Percentiles rank a stretch among this genome's conserved stretches.
These are phyloP conservation scores for Hortaea werneckii DNA, from an alignment of 2,329 filamentous ascomycete genomes.

Conservation along the genomic window DNA sequence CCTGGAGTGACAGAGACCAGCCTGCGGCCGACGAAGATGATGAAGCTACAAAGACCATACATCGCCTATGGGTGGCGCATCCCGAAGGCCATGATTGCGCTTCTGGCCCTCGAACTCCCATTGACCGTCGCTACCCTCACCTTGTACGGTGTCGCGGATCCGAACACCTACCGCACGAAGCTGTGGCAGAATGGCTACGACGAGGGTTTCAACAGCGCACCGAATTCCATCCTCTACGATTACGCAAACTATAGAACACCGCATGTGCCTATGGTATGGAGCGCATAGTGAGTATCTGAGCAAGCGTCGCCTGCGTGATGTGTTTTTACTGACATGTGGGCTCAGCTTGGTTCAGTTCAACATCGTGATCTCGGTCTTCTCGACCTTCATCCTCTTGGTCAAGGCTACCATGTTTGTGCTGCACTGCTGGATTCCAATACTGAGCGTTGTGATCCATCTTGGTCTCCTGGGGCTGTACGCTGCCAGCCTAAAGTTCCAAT, in stretches of 20 bases:
- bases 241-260: conserved; percentile 60
- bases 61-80: conserved; percentile 46
- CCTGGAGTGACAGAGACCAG: neutral
- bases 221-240: conserved; percentile 58
- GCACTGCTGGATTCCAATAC: conserved; percentile 51
- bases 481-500: conserved; percentile 59
- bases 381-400: conserved; percentile 63
- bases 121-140: conserved; percentile 57
- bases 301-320: too few species aligned
- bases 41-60: neutral
- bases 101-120: conserved; percentile 57
- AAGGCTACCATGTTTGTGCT: conserved; percentile 62
- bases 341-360: conserved; percentile 63
- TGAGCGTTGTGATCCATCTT: conserved; percentile 50
- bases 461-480: conserved; percentile 52
- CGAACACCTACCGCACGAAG: conserved; percentile 59
- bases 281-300: conserved; percentile 47
- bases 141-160: conserved; percentile 63
- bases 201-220: conserved; percentile 64
- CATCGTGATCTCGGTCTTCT: conserved; percentile 64
- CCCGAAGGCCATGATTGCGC: conserved; percentile 40
- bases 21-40: neutral
- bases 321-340: neutral
- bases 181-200: conserved; percentile 65
- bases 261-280: conserved; percentile 61